Percentiles rank a stretch among this genome's conserved stretches.
phyloP scores from a whole-genome alignment of 1,284 basidiomycete genomes.

The Cerrena zonata region DNA sequence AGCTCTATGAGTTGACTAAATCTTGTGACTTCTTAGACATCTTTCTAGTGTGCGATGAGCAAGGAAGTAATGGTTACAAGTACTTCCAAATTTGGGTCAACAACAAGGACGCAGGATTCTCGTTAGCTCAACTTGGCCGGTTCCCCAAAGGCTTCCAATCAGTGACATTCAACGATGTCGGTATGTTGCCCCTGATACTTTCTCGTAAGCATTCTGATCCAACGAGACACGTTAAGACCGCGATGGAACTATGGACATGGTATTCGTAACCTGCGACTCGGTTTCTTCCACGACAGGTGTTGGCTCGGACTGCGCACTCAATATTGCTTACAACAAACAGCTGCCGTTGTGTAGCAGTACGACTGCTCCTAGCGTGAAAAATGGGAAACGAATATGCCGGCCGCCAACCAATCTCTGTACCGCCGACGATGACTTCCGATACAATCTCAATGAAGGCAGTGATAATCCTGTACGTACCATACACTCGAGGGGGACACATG shows the following conservation, averaged over 20 bases:
- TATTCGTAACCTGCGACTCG: constrained; percentile 80
- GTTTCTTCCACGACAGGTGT: constrained; percentile 64
- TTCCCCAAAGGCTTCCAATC: constrained; percentile 78
- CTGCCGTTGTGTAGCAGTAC: constrained; percentile 70
- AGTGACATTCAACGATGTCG: constrained; percentile 88
- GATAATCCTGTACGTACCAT: constrained; percentile 47
- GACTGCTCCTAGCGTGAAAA: constrained; percentile 40
- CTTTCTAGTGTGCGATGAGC: constrained; percentile 81
- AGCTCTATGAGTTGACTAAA: not conserved
- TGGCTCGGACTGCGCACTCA: constrained; percentile 75
- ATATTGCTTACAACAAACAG: constrained; percentile 92
- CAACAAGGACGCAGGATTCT: constrained; percentile 70
- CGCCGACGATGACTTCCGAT: constrained; percentile 76
- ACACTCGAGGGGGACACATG: not conserved
- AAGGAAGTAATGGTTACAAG: constrained; percentile 36
- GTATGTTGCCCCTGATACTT: constrained; percentile 36
- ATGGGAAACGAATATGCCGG: constrained; percentile 61
- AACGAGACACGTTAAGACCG: constrained; percentile 54
- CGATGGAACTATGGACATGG: constrained; percentile 93
- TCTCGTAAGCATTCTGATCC: not conserved
- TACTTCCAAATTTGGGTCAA: constrained; percentile 92
- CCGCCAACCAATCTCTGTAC: constrained; percentile 77
- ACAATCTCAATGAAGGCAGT: constrained; percentile 54
- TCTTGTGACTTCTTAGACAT: constrained; percentile 51
- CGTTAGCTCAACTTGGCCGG: constrained; percentile 58